Evolutionary conservation across 2,329 filamentous ascomycete species (phyloP).

Genomic region (Apiospora malaysiana): DNA sequence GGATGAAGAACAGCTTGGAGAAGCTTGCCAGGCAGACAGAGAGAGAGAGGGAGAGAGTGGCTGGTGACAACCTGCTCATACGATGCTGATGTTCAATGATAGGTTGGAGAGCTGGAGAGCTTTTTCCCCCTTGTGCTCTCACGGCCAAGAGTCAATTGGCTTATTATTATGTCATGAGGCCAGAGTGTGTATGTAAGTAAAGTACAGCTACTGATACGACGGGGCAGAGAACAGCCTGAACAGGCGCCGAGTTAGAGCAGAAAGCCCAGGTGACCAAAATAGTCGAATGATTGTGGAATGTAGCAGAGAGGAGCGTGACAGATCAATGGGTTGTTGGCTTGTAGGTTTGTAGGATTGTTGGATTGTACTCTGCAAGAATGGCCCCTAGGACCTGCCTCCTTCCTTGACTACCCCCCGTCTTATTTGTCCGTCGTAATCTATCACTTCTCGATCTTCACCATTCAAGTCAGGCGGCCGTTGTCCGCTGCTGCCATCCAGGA

Average conservation of each 20-base stretch:
- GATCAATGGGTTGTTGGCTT: too few species aligned
- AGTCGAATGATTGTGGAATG: slow-evolving; percentile 16
- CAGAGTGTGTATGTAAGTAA: not conserved
- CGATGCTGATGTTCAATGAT: not conserved
- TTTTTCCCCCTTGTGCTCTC: not conserved
- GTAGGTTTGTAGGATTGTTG: too few species aligned
- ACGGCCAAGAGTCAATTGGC: not conserved
- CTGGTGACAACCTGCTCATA: not conserved
- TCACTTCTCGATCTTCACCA: not conserved
- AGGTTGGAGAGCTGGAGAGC: not conserved
- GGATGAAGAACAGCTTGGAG: not conserved
- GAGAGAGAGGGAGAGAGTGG: too few species aligned
- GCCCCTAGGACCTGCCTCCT: too few species aligned
- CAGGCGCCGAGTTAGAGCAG: not conserved
- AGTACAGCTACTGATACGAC: not conserved
- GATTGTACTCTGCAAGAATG: too few species aligned
- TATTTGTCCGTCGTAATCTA: not conserved
- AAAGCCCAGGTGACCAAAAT: slow-evolving; percentile 2
- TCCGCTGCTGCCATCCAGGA: not conserved
- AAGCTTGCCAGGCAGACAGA: not conserved
- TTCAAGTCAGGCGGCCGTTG: not conserved
- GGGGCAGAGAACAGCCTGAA: not conserved
- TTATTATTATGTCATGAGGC: slow-evolving; percentile 7
- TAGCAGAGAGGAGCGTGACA: not conserved
- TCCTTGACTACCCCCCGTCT: not conserved